Evolutionary conservation across 805 yeast genomes (phyloP).

Genomic region (Kodamaea leandrae): DNA sequence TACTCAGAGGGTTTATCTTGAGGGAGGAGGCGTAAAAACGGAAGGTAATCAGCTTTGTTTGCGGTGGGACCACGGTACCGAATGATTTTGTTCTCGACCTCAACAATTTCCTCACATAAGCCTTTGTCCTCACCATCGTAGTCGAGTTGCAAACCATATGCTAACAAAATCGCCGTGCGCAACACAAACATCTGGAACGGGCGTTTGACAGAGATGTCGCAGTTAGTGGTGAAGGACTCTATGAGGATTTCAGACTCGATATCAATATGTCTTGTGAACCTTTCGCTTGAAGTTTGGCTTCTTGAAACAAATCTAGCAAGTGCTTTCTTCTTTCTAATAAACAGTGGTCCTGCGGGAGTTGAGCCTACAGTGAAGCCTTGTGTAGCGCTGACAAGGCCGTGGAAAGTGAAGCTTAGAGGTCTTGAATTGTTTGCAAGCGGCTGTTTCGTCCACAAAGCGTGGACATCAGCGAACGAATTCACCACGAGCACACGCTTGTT

Average conservation of each 20-base stretch:
- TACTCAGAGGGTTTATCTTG: slow-evolving; percentile 4
- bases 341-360: slow-evolving; percentile 55
- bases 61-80: slow-evolving; percentile 56
- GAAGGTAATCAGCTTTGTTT: slow-evolving; percentile 54
- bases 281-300: slow-evolving; percentile 33
- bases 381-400: slow-evolving; percentile 52
- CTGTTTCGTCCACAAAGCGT: slow-evolving; percentile 48
- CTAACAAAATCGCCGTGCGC: slow-evolving; percentile 46
- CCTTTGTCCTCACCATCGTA: slow-evolving; percentile 31
- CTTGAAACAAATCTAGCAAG: slow-evolving; percentile 39
- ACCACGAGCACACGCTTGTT: slow-evolving; percentile 56
- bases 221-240: slow-evolving; percentile 5
- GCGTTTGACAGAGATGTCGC: slow-evolving; percentile 40
- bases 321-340: slow-evolving; percentile 45
- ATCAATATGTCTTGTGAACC: slow-evolving; percentile 35
- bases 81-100: slow-evolving; percentile 56
- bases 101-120: slow-evolving; percentile 51
- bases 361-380: slow-evolving; percentile 65
- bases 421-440: slow-evolving; percentile 60
- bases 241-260: slow-evolving; percentile 25
- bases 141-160: slow-evolving; percentile 53
- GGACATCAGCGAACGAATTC: slow-evolving; percentile 58
- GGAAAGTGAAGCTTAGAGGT: slow-evolving; percentile 67
- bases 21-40: slow-evolving; percentile 38
- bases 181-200: slow-evolving; percentile 51